phyloP scores from a whole-genome alignment of 257 asterid species.

The Gardenia jasminoides region DNA sequence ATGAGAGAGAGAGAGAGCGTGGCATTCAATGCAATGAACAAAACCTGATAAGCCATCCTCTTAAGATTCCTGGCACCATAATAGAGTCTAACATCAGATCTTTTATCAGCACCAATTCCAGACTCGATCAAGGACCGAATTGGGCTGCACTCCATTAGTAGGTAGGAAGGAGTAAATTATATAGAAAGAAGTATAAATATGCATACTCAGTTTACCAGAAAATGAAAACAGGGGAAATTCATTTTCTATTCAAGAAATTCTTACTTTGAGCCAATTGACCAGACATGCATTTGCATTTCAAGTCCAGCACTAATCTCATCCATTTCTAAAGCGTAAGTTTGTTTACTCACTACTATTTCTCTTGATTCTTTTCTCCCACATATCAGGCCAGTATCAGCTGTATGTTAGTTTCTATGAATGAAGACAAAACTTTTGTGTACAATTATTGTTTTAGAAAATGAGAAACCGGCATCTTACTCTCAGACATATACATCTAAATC shows the following conservation, averaged over 20 bases:
- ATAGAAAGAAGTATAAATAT: neutral
- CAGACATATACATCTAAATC: neutral
- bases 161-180: conserved; percentile 1
- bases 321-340: neutral
- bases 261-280: neutral
- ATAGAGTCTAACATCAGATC: conserved; percentile 85
- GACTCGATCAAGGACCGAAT: conserved; percentile 81
- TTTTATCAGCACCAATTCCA: conserved; percentile 65
- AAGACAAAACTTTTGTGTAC: neutral
- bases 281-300: neutral
- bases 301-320: neutral
- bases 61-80: conserved; percentile 88
- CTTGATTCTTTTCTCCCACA: neutral
- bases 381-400: too few relatives aligned
- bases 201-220: neutral
- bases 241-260: neutral
- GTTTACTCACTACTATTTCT: neutral
- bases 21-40: conserved; percentile 18
- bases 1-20: neutral
- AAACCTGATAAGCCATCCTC: conserved; percentile 88
- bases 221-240: neutral
- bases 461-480: neutral
- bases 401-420: neutral
- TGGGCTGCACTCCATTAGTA: conserved; percentile 53
- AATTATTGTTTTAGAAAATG: neutral